These are phyloP conservation scores for Tuber calosporum DNA, from an alignment of 495 filamentous ascomycete species.

Conservation along the genomic window DNA sequence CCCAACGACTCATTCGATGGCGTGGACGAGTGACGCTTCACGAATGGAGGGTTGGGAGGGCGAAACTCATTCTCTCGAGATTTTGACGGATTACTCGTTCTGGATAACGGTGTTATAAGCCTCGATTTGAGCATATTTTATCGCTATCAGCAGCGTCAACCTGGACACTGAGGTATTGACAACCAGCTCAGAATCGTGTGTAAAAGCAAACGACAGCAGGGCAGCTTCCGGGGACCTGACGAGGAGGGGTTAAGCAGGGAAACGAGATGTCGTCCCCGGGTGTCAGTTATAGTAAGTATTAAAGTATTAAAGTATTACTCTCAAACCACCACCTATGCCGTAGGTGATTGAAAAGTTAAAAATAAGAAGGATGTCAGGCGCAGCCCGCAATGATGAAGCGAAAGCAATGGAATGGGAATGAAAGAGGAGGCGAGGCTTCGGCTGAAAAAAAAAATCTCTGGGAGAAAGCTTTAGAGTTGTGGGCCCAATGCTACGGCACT, in stretches of 20 bases:
- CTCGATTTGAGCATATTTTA: constrained; percentile 23
- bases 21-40: constrained; percentile 15
- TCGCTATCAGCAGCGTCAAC: constrained; percentile 18
- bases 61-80: background rate
- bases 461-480: background rate
- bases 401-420: background rate
- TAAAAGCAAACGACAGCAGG: background rate
- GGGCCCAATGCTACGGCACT: background rate
- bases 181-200: constrained; percentile 9
- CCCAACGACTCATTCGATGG: constrained; percentile 29
- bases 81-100: background rate
- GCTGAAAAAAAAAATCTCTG: background rate
- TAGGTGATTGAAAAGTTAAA: background rate
- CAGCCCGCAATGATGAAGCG: background rate
- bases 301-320: background rate
- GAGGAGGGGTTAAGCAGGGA: background rate
- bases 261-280: background rate
- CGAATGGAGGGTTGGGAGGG: constrained; percentile 16
- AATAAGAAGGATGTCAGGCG: background rate
- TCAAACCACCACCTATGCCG: background rate
- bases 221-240: background rate
- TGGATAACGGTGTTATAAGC: constrained; percentile 14
- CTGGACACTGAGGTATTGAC: constrained; percentile 12
- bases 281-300: background rate
- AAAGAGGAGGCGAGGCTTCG: background rate